Percentiles rank a stretch among this genome's conserved stretches.
These are phyloP conservation scores for Macrotyloma uniflorum DNA, from an alignment of 306 rosid species.

Conservation along the genomic window DNA sequence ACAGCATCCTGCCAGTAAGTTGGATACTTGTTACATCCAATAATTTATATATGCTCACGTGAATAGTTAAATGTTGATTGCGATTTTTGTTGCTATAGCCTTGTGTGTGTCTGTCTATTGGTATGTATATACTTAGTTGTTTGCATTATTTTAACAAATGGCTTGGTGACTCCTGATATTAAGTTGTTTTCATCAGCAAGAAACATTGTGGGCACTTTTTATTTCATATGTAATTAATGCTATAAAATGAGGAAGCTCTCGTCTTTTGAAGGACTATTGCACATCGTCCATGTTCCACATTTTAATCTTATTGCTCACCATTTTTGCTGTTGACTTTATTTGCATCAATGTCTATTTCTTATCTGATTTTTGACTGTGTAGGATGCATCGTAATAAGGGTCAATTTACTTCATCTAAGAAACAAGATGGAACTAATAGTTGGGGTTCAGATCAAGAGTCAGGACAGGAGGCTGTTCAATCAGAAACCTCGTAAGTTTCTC, in stretches of 20 bases:
- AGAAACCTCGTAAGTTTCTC: slow-evolving; percentile 77
- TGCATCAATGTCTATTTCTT: slow-evolving; percentile 24
- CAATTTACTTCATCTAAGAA: slow-evolving; percentile 90
- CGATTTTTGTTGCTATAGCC: not conserved
- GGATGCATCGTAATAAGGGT: slow-evolving; percentile 99
- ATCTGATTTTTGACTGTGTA: slow-evolving; percentile 43
- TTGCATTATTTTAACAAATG: slow-evolving; percentile 16
- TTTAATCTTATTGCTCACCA: not conserved
- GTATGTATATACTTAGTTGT: not conserved
- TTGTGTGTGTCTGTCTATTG: not conserved
- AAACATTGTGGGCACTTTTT: not conserved
- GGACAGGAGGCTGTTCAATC: slow-evolving; percentile 70
- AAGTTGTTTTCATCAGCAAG: not conserved
- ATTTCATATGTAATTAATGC: slow-evolving; percentile 19
- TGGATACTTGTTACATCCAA: not conserved
- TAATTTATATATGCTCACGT: not conserved
- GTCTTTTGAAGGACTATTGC: not conserved
- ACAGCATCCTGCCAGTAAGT: slow-evolving; percentile 10
- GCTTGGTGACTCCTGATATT: not conserved
- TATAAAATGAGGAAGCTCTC: not conserved
- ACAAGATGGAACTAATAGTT: slow-evolving; percentile 75
- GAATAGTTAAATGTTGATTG: not conserved
- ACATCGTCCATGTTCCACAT: not conserved
- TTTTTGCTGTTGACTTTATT: slow-evolving; percentile 19
- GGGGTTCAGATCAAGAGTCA: slow-evolving; percentile 67